These are phyloP conservation scores for Tulasnella sp. DNA, from an alignment of 768 basidiomycete genomes.

Conservation along the genomic window DNA sequence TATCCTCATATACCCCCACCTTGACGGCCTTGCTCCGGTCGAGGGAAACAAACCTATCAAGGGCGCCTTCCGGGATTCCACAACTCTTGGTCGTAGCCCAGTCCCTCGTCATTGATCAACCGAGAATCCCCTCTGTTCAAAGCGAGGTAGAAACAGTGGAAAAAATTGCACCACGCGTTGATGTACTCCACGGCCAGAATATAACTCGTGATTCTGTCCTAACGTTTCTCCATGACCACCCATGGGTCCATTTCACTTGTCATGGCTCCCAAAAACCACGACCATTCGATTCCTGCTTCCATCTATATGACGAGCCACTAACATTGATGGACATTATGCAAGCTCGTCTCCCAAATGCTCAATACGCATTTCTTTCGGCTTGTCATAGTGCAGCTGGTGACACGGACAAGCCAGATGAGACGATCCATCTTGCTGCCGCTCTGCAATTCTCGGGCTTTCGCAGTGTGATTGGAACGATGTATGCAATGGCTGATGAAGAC, in stretches of 20 bases:
- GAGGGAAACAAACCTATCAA: not conserved
- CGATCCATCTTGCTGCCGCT: not conserved
- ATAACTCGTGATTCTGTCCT: not conserved
- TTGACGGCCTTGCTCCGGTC: not conserved
- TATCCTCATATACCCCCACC: slow-evolving; percentile 1
- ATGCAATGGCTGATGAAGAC: not conserved
- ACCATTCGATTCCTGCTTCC: not conserved
- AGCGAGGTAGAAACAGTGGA: not conserved
- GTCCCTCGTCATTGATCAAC: not conserved
- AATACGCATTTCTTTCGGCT: not conserved
- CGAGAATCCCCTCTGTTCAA: not conserved
- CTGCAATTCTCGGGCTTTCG: not conserved
- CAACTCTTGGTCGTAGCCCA: not conserved
- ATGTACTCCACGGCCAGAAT: not conserved
- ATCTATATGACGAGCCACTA: not conserved
- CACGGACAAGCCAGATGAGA: not conserved
- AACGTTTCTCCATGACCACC: not conserved
- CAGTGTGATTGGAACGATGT: slow-evolving; percentile 2
- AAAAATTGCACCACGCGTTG: not conserved
- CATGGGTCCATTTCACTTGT: slow-evolving; percentile 5
- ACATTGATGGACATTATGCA: slow-evolving; percentile 1
- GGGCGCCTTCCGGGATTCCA: not conserved
- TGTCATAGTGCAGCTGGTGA: not conserved
- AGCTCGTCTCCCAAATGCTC: not conserved
- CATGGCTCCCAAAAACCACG: slow-evolving; percentile 1